These are phyloP conservation scores for Gossypium davidsonii DNA, from an alignment of 441 rosid genomes.

Conservation along the genomic window DNA sequence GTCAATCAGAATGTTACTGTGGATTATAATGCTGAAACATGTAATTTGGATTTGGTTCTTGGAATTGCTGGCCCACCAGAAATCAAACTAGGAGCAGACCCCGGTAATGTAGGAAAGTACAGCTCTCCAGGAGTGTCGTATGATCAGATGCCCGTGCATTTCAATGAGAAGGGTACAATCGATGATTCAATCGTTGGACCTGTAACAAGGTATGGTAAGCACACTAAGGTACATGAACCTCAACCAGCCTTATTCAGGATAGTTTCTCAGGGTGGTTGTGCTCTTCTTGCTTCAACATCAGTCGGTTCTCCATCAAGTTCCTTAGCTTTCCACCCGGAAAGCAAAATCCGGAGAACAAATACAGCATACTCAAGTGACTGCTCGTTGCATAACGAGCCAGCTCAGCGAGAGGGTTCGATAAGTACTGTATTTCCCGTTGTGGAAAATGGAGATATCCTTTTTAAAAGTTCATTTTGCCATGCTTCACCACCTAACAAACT, in stretches of 20 bases:
- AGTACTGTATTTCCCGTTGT: neutral
- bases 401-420: neutral
- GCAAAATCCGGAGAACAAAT: neutral
- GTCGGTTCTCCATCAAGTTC: neutral
- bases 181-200: neutral
- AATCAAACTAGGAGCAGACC: neutral
- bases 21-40: neutral
- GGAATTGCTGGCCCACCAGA: neutral
- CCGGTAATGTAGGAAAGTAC: neutral
- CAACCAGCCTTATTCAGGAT: neutral
- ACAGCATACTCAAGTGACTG: neutral
- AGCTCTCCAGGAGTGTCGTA: neutral
- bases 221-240: neutral
- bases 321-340: neutral
- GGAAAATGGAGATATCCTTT: neutral
- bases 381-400: neutral
- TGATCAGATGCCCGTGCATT: neutral
- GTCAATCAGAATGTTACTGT: neutral
- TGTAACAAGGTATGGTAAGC: neutral
- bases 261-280: neutral
- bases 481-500: neutral
- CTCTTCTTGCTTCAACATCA: neutral
- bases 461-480: neutral
- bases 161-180: neutral
- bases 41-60: slow-evolving; percentile 8